phyloP scores from a whole-genome alignment of 2,329 filamentous ascomycete species.

The Colletotrichum sp. region DNA sequence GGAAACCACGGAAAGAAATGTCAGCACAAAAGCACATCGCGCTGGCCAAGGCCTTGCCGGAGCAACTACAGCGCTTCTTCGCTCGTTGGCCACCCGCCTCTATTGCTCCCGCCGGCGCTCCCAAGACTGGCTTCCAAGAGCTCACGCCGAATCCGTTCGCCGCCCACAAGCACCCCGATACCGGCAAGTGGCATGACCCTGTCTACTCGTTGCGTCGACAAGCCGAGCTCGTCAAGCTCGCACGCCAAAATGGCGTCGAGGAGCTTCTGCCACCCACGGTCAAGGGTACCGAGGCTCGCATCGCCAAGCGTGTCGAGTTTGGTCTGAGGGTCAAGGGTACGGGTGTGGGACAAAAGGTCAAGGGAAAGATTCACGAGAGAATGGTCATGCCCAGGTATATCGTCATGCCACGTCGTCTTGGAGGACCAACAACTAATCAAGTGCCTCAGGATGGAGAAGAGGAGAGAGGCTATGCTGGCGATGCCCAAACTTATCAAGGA shows the following conservation, averaged over 20 bases:
- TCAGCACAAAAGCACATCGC: slow-evolving; percentile 44
- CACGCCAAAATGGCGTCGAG: slow-evolving; percentile 78
- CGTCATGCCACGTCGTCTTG: not conserved
- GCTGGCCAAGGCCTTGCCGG: slow-evolving; percentile 76
- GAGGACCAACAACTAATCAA: slow-evolving; percentile 32
- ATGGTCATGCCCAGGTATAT: slow-evolving; percentile 76
- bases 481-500: slow-evolving; percentile 92
- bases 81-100: slow-evolving; percentile 81
- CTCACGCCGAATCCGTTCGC: slow-evolving; percentile 80
- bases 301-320: slow-evolving; percentile 76
- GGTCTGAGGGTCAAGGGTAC: slow-evolving; percentile 90
- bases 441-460: slow-evolving; percentile 74
- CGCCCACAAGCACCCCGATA: slow-evolving; percentile 77
- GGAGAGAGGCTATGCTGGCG: slow-evolving; percentile 89
- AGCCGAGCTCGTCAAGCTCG: slow-evolving; percentile 89
- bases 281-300: slow-evolving; percentile 76
- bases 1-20: not conserved
- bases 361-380: slow-evolving; percentile 94
- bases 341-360: slow-evolving; percentile 89
- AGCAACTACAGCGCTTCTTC: slow-evolving; percentile 84
- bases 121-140: slow-evolving; percentile 58
- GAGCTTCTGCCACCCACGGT: slow-evolving; percentile 77
- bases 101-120: slow-evolving; percentile 54
- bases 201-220: slow-evolving; percentile 85
- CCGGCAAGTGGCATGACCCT: slow-evolving; percentile 84